Conservation (phyloP, 495 filamentous ascomycete species). For the Chaetomium fimeti region DNA sequence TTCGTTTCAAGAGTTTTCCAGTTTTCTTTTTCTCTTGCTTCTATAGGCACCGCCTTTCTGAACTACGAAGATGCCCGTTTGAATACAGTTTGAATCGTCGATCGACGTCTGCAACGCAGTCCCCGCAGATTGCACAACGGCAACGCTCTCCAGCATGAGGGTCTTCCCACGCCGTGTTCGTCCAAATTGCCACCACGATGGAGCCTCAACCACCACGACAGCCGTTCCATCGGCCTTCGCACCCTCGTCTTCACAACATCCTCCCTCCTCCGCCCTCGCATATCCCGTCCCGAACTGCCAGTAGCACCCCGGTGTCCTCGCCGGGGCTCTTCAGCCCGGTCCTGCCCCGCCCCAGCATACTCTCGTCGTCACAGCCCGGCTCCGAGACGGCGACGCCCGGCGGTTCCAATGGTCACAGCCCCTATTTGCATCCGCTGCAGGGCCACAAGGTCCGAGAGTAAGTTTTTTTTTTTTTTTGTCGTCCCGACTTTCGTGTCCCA, state of each 20-base stretch:
- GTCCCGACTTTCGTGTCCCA: too few species aligned
- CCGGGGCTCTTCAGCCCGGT: conserved; percentile 64
- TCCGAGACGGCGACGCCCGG: conserved; percentile 51
- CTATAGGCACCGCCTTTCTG: conserved; percentile 6
- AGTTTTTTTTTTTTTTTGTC: conserved; percentile 27
- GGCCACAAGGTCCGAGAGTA: conserved; percentile 62
- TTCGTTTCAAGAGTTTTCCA: background rate
- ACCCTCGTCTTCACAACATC: conserved; percentile 43
- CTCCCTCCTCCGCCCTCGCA: conserved; percentile 35
- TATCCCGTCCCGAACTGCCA: conserved; percentile 49
- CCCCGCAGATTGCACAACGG: conserved; percentile 17
- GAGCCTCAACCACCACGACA: conserved; percentile 36
- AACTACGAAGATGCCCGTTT: conserved; percentile 26
- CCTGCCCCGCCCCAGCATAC: conserved; percentile 42
- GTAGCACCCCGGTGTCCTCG: conserved; percentile 66
- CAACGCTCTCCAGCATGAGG: conserved; percentile 36
- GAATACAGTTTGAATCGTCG: conserved; percentile 24
- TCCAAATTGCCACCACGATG: conserved; percentile 32
- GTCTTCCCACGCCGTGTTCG: conserved; percentile 24
- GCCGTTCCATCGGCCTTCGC: conserved; percentile 35
- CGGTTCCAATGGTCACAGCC: conserved; percentile 53
- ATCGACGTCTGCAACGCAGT: conserved; percentile 11
- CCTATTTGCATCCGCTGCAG: conserved; percentile 63
- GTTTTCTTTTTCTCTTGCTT: conserved; percentile 5
- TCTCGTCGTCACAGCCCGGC: conserved; percentile 37